These are phyloP conservation scores for Mediolabrus comicus DNA, from an alignment of 108 stramenopile genomes.

Conservation along the genomic window DNA sequence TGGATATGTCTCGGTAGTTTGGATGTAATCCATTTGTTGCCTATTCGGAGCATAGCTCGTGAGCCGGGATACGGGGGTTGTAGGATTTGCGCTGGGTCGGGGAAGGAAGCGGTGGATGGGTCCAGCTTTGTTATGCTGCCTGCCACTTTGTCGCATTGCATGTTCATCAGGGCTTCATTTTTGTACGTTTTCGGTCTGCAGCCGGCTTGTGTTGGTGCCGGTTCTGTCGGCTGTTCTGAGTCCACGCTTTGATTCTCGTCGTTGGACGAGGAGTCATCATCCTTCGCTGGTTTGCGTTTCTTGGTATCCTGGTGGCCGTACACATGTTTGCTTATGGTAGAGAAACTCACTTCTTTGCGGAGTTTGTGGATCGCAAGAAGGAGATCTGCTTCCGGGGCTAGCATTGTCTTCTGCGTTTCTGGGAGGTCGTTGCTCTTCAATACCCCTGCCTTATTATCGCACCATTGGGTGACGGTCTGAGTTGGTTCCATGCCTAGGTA, in stretches of 20 bases:
- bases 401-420: neutral
- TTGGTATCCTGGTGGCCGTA: conserved; percentile 6
- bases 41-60: neutral
- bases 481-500: neutral
- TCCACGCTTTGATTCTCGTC: neutral
- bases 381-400: neutral
- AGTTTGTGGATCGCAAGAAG: conserved; percentile 6
- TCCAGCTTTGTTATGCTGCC: neutral
- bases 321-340: neutral
- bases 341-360: neutral
- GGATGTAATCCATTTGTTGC: neutral
- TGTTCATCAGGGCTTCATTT: neutral
- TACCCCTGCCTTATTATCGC: neutral
- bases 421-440: neutral
- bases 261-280: neutral
- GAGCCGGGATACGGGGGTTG: neutral
- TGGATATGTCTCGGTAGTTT: neutral
- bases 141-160: neutral
- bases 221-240: neutral
- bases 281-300: no score
- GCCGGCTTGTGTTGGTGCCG: neutral
- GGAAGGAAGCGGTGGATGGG: neutral
- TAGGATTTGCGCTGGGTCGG: neutral
- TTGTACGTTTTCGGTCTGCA: no score
- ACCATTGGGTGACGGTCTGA: neutral